Conservation (phyloP, 2,329 filamentous ascomycete species). For the Orbilia quercus region DNA sequence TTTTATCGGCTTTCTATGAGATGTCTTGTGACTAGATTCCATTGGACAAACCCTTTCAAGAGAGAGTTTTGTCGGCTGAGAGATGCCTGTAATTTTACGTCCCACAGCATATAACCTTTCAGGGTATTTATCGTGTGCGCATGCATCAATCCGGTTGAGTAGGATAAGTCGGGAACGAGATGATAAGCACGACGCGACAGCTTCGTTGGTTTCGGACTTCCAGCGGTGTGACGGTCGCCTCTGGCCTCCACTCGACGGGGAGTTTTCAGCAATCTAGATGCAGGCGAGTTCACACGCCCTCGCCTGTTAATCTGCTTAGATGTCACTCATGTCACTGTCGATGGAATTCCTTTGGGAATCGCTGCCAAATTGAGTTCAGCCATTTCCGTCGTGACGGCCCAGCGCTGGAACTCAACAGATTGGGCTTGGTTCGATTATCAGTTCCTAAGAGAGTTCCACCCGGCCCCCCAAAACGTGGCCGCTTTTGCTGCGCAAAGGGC, state of each 20-base stretch:
- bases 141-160: constrained; percentile 49
- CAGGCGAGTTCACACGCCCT: constrained; percentile 24
- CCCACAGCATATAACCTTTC: constrained; percentile 41
- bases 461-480: constrained; percentile 51
- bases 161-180: constrained; percentile 23
- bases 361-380: constrained; percentile 52
- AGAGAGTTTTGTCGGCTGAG: constrained; percentile 36
- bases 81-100: constrained; percentile 26
- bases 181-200: constrained; percentile 46
- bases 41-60: constrained; percentile 35
- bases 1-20: constrained; percentile 16
- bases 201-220: constrained; percentile 34
- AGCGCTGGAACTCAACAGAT: constrained; percentile 46
- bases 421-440: constrained; percentile 41
- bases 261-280: constrained; percentile 41
- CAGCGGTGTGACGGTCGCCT: constrained; percentile 46
- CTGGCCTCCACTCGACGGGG: constrained; percentile 47
- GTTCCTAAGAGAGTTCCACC: constrained; percentile 38
- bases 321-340: constrained; percentile 40
- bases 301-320: constrained; percentile 17
- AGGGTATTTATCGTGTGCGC: constrained; percentile 52
- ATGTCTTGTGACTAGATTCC: constrained; percentile 39
- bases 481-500: constrained; percentile 26
- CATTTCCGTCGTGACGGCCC: constrained; percentile 49
- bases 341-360: constrained; percentile 54